Evolutionary conservation across 1,284 basidiomycete species (phyloP).

Genomic region (Ustilago shanxiensis): DNA sequence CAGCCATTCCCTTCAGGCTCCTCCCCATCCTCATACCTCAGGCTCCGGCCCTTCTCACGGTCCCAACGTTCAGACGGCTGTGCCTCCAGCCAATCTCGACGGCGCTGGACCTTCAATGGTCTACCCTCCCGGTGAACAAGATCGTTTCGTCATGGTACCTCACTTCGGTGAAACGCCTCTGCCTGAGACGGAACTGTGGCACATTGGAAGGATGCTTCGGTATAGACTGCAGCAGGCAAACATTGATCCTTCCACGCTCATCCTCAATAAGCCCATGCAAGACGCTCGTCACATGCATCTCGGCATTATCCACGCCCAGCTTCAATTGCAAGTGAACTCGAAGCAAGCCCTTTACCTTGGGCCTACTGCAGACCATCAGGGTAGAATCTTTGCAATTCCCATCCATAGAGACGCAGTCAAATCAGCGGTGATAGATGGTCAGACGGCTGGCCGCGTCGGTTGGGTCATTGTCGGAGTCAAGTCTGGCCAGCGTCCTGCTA

Average conservation of each 20-base stretch:
- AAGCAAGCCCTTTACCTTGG: slow-evolving; percentile 6
- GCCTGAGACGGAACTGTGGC: not conserved
- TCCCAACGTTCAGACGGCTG: too few relatives aligned
- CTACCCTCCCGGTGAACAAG: not conserved
- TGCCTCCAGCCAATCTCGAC: not conserved
- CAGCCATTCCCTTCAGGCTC: too few relatives aligned
- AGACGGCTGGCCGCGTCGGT: not conserved
- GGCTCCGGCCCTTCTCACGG: too few relatives aligned
- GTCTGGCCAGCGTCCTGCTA: not conserved
- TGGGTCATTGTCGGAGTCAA: slow-evolving; percentile 16
- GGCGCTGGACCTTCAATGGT: not conserved
- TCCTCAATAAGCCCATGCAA: not conserved
- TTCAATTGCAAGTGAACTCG: slow-evolving; percentile 4
- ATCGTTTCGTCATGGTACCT: not conserved
- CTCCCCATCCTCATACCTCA: not conserved
- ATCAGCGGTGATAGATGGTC: not conserved
- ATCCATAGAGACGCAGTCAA: slow-evolving; percentile 12
- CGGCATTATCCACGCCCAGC: slow-evolving; percentile 2
- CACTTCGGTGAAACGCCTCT: not conserved
- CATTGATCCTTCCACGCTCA: not conserved
- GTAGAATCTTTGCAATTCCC: slow-evolving; percentile 13
- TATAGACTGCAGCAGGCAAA: slow-evolving; percentile 3
- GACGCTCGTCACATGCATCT: slow-evolving; percentile 6
- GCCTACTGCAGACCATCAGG: not conserved
- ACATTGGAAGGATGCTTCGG: slow-evolving; percentile 1